Evolutionary conservation across 345 rosid species (phyloP).

Genomic region (Syzygium oleosum): DNA sequence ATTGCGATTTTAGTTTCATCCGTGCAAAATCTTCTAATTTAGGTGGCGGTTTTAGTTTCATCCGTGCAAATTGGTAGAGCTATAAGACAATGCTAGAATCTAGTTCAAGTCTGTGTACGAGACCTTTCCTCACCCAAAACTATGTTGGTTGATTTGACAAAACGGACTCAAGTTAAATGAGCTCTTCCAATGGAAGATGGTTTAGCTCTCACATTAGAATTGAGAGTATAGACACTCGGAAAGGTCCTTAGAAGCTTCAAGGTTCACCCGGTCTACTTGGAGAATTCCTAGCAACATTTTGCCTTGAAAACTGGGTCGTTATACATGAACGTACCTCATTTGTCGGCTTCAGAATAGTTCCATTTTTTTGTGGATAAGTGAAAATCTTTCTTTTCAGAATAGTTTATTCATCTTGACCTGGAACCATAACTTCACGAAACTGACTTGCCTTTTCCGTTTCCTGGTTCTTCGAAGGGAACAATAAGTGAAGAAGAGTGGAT

Average conservation of each 20-base stretch:
- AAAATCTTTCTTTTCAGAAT: not conserved
- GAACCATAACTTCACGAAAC: not conserved
- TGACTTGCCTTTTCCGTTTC: not conserved
- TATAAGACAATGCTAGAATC: not conserved
- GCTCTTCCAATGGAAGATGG: not conserved
- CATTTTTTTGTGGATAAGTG: not conserved
- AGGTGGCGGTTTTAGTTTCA: not conserved
- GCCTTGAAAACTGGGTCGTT: too few species aligned
- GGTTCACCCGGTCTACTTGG: not conserved
- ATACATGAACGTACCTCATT: not conserved
- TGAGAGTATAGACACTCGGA: not conserved
- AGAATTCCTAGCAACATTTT: not conserved
- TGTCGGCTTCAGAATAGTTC: not conserved
- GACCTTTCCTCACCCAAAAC: not conserved
- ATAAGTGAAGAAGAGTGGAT: not conserved
- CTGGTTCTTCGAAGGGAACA: not conserved
- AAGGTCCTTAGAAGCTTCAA: not conserved
- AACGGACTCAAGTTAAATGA: not conserved
- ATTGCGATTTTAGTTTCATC: not conserved
- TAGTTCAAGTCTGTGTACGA: not conserved
- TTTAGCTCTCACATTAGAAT: not conserved
- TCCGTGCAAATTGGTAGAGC: not conserved
- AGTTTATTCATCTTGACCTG: not conserved
- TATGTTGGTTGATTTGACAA: not conserved
- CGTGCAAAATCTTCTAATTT: not conserved